Evolutionary conservation across 1,284 basidiomycete species (phyloP).

Genomic region (Ceratobasidium sp.): DNA sequence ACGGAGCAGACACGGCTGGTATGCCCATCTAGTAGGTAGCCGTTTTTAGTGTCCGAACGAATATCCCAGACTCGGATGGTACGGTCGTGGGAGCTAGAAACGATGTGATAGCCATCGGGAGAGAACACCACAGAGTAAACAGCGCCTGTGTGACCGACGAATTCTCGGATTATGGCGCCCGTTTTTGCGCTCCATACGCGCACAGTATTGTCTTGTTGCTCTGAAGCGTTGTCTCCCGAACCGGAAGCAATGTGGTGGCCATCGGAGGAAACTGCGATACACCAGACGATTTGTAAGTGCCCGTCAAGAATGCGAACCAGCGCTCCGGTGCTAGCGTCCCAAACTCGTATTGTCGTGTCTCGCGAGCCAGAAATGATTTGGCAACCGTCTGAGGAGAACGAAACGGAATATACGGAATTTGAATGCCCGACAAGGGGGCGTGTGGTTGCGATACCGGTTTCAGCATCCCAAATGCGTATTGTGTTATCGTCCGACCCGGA

Average conservation of each 20-base stretch:
- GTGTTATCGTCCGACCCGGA: conserved; percentile 8
- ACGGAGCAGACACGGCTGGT: conserved; percentile 16
- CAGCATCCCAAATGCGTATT: neutral
- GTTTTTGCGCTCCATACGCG: conserved; percentile 1
- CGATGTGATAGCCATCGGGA: conserved; percentile 23
- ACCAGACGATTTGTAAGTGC: neutral
- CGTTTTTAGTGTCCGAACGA: neutral
- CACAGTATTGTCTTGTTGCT: conserved; percentile 5
- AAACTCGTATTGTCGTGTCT: conserved; percentile 15
- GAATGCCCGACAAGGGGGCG: neutral
- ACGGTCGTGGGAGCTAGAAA: conserved; percentile 27
- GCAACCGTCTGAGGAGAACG: conserved; percentile 34
- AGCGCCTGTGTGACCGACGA: neutral
- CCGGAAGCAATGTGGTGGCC: conserved; percentile 3
- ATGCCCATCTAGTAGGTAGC: neutral
- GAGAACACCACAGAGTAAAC: conserved; percentile 7
- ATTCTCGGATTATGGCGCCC: neutral
- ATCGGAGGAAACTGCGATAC: conserved; percentile 6
- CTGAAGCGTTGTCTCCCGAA: conserved; percentile 2
- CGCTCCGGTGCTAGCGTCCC: neutral
- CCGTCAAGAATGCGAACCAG: neutral
- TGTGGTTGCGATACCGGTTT: neutral
- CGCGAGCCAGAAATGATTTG: neutral
- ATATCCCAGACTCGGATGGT: conserved; percentile 40
- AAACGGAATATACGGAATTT: neutral